Evolutionary conservation across 2,329 filamentous ascomycete genomes (phyloP).

Genomic region (Arthrobotrys conoides): DNA sequence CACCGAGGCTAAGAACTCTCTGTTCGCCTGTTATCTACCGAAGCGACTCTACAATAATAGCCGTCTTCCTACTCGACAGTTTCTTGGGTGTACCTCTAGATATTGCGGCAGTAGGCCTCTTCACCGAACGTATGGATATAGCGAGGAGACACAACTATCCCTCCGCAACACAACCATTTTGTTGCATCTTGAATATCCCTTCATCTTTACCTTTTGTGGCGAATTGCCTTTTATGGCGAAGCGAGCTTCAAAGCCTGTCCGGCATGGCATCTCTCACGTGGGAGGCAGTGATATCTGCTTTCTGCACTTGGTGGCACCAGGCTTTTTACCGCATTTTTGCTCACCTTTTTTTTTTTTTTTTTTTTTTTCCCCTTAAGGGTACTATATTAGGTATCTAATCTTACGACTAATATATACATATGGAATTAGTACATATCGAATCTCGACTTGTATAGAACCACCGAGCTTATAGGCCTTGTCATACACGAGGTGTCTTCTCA

Average conservation of each 20-base stretch:
- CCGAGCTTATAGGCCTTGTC: not conserved
- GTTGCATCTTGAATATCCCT: constrained; percentile 46
- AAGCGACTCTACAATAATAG: not conserved
- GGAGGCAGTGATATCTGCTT: not conserved
- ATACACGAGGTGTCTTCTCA: not conserved
- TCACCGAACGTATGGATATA: too few species aligned
- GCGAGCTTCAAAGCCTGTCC: constrained; percentile 1
- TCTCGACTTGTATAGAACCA: not conserved
- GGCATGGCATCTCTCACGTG: constrained; percentile 1
- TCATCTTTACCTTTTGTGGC: constrained; percentile 38
- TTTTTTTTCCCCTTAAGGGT: not conserved
- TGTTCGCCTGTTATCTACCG: not conserved
- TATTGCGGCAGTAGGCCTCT: too few species aligned
- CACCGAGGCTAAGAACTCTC: not conserved
- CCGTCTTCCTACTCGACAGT: not conserved
- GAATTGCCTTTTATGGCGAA: constrained; percentile 50
- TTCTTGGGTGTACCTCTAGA: too few species aligned
- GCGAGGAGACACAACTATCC: not conserved
- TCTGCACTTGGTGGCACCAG: not conserved
- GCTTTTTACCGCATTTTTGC: too few species aligned
- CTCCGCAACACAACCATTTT: constrained; percentile 27
- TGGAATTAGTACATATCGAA: not conserved
- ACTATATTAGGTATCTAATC: not conserved
- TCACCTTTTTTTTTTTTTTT: too few species aligned
- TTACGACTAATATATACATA: not conserved